Evolutionary conservation across 306 rosid species (phyloP).

Genomic region (Cucumis cinereus): DNA sequence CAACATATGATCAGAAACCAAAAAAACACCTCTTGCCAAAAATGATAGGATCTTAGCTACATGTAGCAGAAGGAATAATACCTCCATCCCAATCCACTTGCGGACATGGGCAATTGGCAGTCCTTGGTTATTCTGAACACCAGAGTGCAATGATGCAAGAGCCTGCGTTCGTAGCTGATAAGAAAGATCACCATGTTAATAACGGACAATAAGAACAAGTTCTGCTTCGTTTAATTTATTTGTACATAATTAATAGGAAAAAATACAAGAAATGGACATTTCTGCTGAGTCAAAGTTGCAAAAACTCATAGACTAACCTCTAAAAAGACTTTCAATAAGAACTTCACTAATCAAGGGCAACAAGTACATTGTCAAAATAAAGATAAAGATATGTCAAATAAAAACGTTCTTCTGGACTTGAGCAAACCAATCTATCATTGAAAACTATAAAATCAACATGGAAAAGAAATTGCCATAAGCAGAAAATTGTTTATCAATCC

Average conservation of each 20-base stretch:
- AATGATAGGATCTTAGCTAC: conserved; percentile 4
- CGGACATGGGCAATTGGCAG: conserved; percentile 66
- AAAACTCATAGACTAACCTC: not conserved
- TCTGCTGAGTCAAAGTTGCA: not conserved
- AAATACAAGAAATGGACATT: not conserved
- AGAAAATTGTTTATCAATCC: not conserved
- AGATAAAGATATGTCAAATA: not conserved
- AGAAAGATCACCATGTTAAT: conserved; percentile 9
- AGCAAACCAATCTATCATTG: not conserved
- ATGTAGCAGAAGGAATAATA: conserved; percentile 23
- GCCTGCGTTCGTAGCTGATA: conserved; percentile 87
- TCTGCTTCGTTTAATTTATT: not conserved
- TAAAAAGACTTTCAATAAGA: not conserved
- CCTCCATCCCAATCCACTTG: conserved; percentile 96
- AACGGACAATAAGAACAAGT: not conserved
- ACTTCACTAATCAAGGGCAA: not conserved
- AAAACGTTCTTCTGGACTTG: not conserved
- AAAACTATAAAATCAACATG: not conserved
- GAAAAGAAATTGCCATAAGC: not conserved
- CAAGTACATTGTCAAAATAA: not conserved
- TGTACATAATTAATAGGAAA: not conserved
- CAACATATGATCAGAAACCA: not conserved
- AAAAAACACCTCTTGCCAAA: not conserved
- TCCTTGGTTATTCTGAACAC: conserved; percentile 86
- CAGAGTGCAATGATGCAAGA: conserved; percentile 86